Conservation (phyloP, 2,329 filamentous ascomycete species). For the Ophidiomyces ophidiicola region DNA sequence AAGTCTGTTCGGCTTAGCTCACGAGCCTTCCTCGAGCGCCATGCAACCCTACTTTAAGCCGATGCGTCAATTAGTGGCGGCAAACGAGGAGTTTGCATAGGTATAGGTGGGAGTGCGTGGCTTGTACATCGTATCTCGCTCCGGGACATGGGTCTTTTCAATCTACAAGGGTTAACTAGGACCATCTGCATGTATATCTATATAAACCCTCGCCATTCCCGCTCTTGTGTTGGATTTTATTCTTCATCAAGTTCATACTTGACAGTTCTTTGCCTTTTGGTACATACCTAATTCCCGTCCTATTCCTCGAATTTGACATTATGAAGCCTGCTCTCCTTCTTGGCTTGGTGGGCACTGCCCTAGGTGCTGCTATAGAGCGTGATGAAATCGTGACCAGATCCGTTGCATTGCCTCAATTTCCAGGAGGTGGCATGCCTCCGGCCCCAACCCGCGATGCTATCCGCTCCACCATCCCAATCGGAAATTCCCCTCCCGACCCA, state of each 20-base stretch:
- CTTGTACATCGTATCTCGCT: conserved; percentile 7
- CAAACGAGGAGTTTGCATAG: conserved; percentile 12
- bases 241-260: conserved; percentile 3
- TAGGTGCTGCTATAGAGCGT: conserved; percentile 14
- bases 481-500: conserved; percentile 20
- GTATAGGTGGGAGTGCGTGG: conserved; percentile 8
- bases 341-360: conserved; percentile 16
- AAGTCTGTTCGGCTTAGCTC: conserved; percentile 10
- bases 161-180: not conserved
- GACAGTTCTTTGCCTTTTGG: no score
- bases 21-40: not conserved
- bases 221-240: conserved; percentile 6
- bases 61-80: conserved; percentile 8
- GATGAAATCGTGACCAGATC: conserved; percentile 10
- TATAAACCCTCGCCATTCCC: conserved; percentile 12
- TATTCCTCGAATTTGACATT: conserved; percentile 4
- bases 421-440: conserved; percentile 3
- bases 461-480: conserved; percentile 6
- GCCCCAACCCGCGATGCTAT: conserved; percentile 11
- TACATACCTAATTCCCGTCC: not conserved
- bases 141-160: conserved; percentile 8
- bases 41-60: conserved; percentile 11
- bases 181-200: conserved; percentile 4
- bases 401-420: conserved; percentile 12
- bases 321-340: conserved; percentile 16